Evolutionary conservation across 1,284 basidiomycete species (phyloP), one percentile per base, ranked within the genome.

Genomic region (Mycena sp.): DNA sequence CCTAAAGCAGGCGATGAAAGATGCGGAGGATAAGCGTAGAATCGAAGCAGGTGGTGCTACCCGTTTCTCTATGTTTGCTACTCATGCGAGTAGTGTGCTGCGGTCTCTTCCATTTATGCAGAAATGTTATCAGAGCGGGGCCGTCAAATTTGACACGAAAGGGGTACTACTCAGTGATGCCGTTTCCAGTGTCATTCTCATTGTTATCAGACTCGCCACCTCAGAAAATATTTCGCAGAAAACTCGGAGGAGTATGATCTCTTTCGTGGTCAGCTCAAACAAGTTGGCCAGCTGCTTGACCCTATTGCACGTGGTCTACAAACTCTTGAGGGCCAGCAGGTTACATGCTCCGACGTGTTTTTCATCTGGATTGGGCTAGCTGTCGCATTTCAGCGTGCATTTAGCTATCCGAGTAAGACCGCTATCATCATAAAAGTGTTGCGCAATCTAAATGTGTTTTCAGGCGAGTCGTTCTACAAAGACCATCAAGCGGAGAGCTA

Each of bases 271-370:
- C 55, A 49, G 37, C 55, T 49, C 9, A 41, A 29, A 21, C 55
- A 48, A 32, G 16, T 57, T 16, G 55, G 45, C 10, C 55, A 37
- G 9, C 30, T 63, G 12, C 55, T 63, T 3, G 51, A 55, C 12
- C 60, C 64, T 2, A 65, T 65, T 37, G 32, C 45, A 4, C 63
- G 59, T 17, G 63, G 29, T 16, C 44, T 65, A 10, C 38, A 57
- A 28, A 65, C 64, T 10, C 60, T 65, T 4, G 64, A 65, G 46
- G 64, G 60, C 3, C 64, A 62, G 37, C 35, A 64, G 6, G 50
- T 35, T 5, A 64, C 58, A 10, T 43, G 40, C 28, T 62, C 64
- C 14, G 60, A 65, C 46, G 60, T 65, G 3, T 58, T 65, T 25
- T 56, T 50, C n/a, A 52, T 65, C n/a, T 63, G 25, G 14, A 50